Evolutionary conservation across 2,329 filamentous ascomycete species (phyloP).

Genomic region (Microsporum ferrugineum): DNA sequence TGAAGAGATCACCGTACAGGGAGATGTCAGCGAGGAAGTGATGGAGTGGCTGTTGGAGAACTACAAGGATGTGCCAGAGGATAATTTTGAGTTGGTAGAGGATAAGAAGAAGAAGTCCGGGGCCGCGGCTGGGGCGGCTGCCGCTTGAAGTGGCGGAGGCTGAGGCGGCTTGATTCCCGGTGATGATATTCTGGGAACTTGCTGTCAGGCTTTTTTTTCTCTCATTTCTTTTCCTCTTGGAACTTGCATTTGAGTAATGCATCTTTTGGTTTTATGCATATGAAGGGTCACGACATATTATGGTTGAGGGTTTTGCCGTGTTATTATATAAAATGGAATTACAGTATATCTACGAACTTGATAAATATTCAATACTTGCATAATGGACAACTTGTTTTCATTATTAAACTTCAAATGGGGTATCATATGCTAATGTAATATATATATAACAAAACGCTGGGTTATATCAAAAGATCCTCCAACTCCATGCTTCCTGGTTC

Average conservation of each 20-base stretch:
- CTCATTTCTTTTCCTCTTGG: background rate
- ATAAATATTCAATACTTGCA: background rate
- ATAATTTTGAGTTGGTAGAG: conserved; percentile 89
- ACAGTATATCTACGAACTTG: background rate
- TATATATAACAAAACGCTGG: background rate
- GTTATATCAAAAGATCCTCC: background rate
- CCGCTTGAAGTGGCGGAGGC: background rate
- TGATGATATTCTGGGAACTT: background rate
- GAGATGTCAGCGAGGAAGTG: conserved; percentile 90
- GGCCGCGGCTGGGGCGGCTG: conserved; percentile 2
- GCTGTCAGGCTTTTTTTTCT: background rate
- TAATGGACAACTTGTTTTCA: background rate
- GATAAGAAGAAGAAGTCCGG: conserved; percentile 83
- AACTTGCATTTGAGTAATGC: background rate
- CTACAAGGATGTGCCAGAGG: conserved; percentile 81
- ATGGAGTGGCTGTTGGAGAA: conserved; percentile 81
- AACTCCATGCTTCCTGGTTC: background rate
- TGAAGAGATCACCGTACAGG: conserved; percentile 96
- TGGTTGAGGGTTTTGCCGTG: background rate
- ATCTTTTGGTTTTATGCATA: background rate
- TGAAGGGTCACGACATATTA: conserved; percentile 2
- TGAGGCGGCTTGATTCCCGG: background rate
- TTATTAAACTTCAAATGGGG: conserved; percentile 3
- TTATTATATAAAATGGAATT: background rate
- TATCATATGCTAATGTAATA: conserved; percentile 8